A percentile compares a stretch with the other conserved stretches of the same genome.
Conservation (phyloP, 2,329 filamentous ascomycete genomes). For the Fusarium dimerum region DNA sequence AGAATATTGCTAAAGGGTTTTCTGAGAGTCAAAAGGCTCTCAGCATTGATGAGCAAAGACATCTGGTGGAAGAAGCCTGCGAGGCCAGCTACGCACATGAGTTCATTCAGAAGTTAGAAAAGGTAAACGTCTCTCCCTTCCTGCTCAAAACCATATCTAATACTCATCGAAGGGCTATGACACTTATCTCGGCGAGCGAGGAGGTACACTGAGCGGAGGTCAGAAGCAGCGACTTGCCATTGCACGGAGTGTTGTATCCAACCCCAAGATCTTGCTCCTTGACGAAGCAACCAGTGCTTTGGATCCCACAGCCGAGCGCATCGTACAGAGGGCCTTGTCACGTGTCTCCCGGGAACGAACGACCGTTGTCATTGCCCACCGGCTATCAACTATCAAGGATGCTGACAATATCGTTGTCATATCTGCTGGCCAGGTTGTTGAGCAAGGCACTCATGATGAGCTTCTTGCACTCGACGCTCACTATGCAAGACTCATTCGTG, state of each 20-base stretch:
- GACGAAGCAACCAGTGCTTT: constrained; percentile 69
- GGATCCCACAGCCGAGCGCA: constrained; percentile 46
- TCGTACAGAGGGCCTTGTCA: constrained; percentile 58
- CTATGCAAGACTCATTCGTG: constrained; percentile 52
- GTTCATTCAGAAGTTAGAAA: constrained; percentile 51
- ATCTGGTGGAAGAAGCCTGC: constrained; percentile 49
- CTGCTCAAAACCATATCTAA: accelerated
- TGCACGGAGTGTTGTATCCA: constrained; percentile 64
- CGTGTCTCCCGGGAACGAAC: constrained; percentile 58
- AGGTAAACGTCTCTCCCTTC: constrained; percentile 27
- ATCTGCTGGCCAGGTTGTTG: constrained; percentile 57
- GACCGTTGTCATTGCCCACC: constrained; percentile 66
- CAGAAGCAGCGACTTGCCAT: constrained; percentile 69
- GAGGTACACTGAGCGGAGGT: constrained; percentile 65
- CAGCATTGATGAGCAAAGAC: constrained; percentile 44
- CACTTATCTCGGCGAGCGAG: constrained; percentile 64
- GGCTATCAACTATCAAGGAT: constrained; percentile 58
- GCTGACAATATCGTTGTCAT: constrained; percentile 69
- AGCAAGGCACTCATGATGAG: constrained; percentile 63
- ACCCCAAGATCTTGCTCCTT: constrained; percentile 64
- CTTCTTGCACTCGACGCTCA: constrained; percentile 50
- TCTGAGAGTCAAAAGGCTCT: constrained; percentile 34
- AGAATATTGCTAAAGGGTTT: constrained; percentile 54
- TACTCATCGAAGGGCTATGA: constrained; percentile 49
- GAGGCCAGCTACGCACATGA: constrained; percentile 53